A percentile compares a stretch with the other conserved stretches of the same genome.
Evolutionary conservation across 2,329 filamentous ascomycete species (phyloP).

Genomic region (Metarhizium brunneum): DNA sequence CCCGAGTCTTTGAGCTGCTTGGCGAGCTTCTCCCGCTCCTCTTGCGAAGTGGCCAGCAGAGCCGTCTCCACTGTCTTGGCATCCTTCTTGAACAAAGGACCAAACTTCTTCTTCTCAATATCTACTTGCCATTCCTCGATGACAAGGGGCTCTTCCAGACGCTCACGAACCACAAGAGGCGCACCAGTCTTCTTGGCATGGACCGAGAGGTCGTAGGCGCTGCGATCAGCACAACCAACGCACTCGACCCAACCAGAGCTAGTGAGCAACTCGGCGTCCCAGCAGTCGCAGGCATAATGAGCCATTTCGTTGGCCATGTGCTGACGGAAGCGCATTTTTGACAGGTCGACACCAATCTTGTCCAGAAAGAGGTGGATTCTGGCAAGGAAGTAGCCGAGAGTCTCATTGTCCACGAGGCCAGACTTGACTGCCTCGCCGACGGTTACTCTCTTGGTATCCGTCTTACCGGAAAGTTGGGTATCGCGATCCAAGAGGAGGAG

Average conservation of each 20-base stretch:
- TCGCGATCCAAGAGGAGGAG: slow-evolving; percentile 76
- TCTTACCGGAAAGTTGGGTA: slow-evolving; percentile 81
- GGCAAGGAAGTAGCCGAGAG: slow-evolving; percentile 92
- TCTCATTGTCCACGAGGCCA: slow-evolving; percentile 90
- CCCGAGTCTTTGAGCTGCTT: slow-evolving; percentile 64
- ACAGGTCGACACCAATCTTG: slow-evolving; percentile 77
- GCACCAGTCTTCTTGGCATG: slow-evolving; percentile 89
- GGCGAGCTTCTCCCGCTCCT: slow-evolving; percentile 70
- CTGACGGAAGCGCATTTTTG: slow-evolving; percentile 90
- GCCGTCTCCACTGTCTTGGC: slow-evolving; percentile 77
- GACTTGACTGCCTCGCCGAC: slow-evolving; percentile 81
- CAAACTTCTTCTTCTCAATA: slow-evolving; percentile 91
- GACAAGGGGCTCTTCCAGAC: slow-evolving; percentile 64
- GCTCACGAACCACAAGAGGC: slow-evolving; percentile 76
- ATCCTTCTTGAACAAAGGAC: slow-evolving; percentile 91
- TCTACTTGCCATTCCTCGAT: slow-evolving; percentile 85
- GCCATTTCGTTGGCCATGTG: slow-evolving; percentile 77
- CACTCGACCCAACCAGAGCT: slow-evolving; percentile 98
- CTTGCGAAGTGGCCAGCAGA: slow-evolving; percentile 66
- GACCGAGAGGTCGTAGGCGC: slow-evolving; percentile 86
- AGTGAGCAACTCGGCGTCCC: slow-evolving; percentile 90
- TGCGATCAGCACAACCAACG: slow-evolving; percentile 91
- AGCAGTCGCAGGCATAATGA: slow-evolving; percentile 94
- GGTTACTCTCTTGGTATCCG: slow-evolving; percentile 59
- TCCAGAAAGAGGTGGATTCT: slow-evolving; percentile 86